phyloP scores from a whole-genome alignment of 768 basidiomycete species.

The Lactarius sp. region DNA sequence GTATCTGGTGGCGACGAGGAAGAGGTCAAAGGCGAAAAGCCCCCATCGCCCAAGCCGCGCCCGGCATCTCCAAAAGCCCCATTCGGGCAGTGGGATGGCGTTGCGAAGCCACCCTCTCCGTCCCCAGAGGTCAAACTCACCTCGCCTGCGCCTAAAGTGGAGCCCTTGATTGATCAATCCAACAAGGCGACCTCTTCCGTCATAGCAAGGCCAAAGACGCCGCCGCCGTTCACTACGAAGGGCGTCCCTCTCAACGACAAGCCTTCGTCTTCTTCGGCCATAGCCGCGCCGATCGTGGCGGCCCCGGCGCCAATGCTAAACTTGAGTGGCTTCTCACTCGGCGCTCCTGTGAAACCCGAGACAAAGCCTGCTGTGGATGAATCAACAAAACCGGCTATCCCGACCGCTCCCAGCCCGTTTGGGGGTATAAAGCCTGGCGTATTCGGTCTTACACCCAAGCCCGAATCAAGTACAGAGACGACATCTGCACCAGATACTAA shows the following conservation, averaged over 20 bases:
- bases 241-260: background rate
- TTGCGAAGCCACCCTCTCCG: background rate
- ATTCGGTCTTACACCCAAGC: constrained; percentile 10
- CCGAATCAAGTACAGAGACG: constrained; percentile 4
- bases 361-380: background rate
- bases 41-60: constrained; percentile 32
- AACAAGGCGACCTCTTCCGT: constrained; percentile 27
- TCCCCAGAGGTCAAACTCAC: constrained; percentile 12
- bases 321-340: constrained; percentile 1
- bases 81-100: constrained; percentile 31
- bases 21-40: constrained; percentile 31
- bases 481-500: background rate
- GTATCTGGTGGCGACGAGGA: constrained; percentile 44
- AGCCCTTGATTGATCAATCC: constrained; percentile 2
- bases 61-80: constrained; percentile 40
- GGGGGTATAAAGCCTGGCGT: background rate
- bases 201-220: constrained; percentile 43
- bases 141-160: constrained; percentile 5
- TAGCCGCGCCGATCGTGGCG: background rate
- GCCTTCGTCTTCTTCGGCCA: background rate
- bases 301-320: background rate
- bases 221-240: constrained; percentile 27
- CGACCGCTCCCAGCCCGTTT: background rate
- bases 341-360: background rate
- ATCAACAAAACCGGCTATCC: background rate